Base-by-base conservation (phyloP, 2,329 filamentous ascomycete species). In the Colletotrichum shisoi region DNA sequence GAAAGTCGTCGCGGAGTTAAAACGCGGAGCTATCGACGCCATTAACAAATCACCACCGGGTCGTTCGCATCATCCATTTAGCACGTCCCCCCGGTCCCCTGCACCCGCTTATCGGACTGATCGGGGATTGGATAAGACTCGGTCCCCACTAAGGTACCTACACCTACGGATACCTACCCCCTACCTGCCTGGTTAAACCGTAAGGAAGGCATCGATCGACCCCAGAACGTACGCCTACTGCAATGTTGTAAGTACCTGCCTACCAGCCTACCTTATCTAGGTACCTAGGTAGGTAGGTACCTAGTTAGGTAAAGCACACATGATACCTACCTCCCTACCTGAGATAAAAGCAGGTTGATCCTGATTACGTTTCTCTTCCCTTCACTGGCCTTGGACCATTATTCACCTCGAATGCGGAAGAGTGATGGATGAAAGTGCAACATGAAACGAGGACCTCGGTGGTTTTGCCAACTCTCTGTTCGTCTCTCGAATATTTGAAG, bases 51-150 rank as follows among this genome's bases (percentile, higher is more conserved):
- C 63, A 63, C 63, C 52, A 53, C 27, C 42, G 40, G 42, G 42
- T 68, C 65, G 61, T 68, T 68, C 42, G 62, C 65, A 68, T 68
- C 62, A 68, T 68, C 62, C 54, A 68, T 65, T 68, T 60, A 21
- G 31, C 31, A 34, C 31, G 31, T 34, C 31, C 31, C 27, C 27
- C 27, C 27, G 27, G 54, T 65, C 56, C 45, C 61, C 57, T 52
- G 27, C 34, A 19, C 17, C 31, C 17, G 31, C 27, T 56, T 68
- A 67, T 67, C 64, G 44, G 17, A 13, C 5, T 46, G 48, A n/a
- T 46, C 31, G 40, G 53, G 64, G 52, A 49, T 31, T 53, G 42
- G 64, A 67, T 67, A 67, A 67, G 63, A 46, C 39, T 31, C 19
- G 37, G 5, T 21, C 59, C 62, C 63, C 51, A 37, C n/a, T 15